A percentile compares a stretch with the other conserved stretches of the same genome.
These are phyloP conservation scores for Durio zibethinus DNA, from an alignment of 345 rosid species.

Conservation along the genomic window DNA sequence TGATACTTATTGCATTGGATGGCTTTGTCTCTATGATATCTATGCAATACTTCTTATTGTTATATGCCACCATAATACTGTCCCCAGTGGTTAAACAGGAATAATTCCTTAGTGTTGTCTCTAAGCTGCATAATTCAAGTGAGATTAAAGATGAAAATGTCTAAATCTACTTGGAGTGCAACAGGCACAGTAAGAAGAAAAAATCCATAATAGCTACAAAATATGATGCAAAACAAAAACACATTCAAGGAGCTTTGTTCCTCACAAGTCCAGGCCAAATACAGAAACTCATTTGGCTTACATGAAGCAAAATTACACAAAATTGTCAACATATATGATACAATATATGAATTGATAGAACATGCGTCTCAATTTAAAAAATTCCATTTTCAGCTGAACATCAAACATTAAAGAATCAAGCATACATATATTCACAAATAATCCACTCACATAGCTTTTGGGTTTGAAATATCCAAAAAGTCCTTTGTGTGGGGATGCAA, in stretches of 20 bases:
- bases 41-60: constrained; percentile 93
- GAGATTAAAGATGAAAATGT: not conserved
- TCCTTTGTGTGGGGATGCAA: constrained; percentile 96
- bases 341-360: not conserved
- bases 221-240: not conserved
- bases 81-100: constrained; percentile 98
- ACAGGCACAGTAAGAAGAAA: not conserved
- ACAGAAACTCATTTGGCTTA: not conserved
- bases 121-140: constrained; percentile 60
- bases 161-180: not conserved
- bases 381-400: not conserved
- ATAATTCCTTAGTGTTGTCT: constrained; percentile 91
- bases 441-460: constrained; percentile 87
- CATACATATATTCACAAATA: not conserved
- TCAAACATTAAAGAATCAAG: not conserved
- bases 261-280: not conserved
- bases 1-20: constrained; percentile 91
- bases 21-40: constrained; percentile 95
- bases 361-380: not conserved
- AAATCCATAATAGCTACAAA: not conserved
- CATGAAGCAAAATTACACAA: constrained; percentile 3
- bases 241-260: not conserved
- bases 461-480: constrained; percentile 93
- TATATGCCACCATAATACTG: constrained; percentile 98
- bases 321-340: not conserved